These are phyloP conservation scores for Xerocomus subilludens DNA, from an alignment of 1,284 basidiomycete species.

Conservation along the genomic window DNA sequence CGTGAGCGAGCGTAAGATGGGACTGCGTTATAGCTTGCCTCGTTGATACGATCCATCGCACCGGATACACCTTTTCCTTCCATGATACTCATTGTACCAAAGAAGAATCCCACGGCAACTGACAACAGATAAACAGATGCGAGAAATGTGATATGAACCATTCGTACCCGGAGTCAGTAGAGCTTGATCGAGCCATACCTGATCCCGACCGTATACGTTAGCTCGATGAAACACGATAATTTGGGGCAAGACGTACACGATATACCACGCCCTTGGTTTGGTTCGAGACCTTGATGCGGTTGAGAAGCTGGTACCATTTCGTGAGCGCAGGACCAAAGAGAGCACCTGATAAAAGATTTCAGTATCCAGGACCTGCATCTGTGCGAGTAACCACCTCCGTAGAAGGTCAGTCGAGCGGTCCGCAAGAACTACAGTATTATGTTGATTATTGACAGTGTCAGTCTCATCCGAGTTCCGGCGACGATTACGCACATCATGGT, in stretches of 20 bases:
- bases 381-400: conserved; percentile 66
- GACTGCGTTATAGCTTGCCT: conserved; percentile 55
- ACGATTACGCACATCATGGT: conserved; percentile 72
- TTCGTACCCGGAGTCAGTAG: conserved; percentile 71
- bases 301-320: conserved; percentile 75
- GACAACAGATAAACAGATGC: conserved; percentile 15
- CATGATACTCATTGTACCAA: conserved; percentile 75
- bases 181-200: conserved; percentile 82
- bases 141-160: background rate
- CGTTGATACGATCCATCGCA: conserved; percentile 65
- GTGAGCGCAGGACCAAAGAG: conserved; percentile 79
- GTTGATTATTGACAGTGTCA: conserved; percentile 5
- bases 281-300: conserved; percentile 69
- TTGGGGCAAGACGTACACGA: conserved; percentile 58
- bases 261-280: conserved; percentile 69
- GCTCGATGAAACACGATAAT: background rate
- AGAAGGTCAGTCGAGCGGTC: conserved; percentile 78
- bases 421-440: conserved; percentile 69
- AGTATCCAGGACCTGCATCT: conserved; percentile 2
- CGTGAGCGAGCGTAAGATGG: background rate
- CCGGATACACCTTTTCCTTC: conserved; percentile 73
- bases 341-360: conserved; percentile 57
- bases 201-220: conserved; percentile 15
- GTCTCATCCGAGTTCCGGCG: background rate
- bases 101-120: conserved; percentile 79